Evolutionary conservation across 371 early-diverging fungal species (phyloP), one percentile per base, ranked within the genome.

Genomic region (Mucor lusitanicus): DNA sequence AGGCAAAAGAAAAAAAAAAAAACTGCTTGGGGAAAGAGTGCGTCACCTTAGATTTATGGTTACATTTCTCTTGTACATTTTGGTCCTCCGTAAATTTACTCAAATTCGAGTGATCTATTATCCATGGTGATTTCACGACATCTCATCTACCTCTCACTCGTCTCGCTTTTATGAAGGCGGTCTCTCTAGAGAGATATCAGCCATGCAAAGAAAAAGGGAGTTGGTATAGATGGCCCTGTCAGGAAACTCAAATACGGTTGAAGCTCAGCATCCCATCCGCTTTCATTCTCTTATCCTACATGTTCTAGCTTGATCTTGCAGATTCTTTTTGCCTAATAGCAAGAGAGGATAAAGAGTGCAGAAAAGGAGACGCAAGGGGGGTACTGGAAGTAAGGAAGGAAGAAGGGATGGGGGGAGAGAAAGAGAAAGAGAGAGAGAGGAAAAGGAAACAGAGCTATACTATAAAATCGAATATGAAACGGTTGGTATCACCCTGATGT

Each of bases 391-490:
- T 42, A 64, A 61, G 35, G 33, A 42, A 42, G 32, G 56, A 17
- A 46, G 40, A 56, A 40, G 48, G 63, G 48, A 15, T 33, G 25
- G 59, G 53, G 42, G 44, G 66, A 50, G 32, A 57, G 35, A 42
- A 53, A 53, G 19, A 40, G 28, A 64, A 60, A 61, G 27, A 33
- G 32, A 42, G 32, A 61, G 21, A 46, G 40, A 61, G 32, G 44
- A 8, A 55, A 48, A 61, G 27, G 42, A 61, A 59, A 27, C 35
- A 55, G n/a, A 21, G 54, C 21, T 19, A 39, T 12, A 35, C 35
- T 25, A 35, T 39, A 35, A 35, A 21, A 11, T 39, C 12, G 2
- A 53, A 54, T 54, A 25, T 54, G 54, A 54, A 54, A 54, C 54
- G 54, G 17, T 54, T 54, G 13, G 54, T 54, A 54, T 54, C 54